These are phyloP conservation scores for Sporothrix euskadiensis DNA, from an alignment of 2,329 filamentous ascomycete genomes.

Conservation along the genomic window DNA sequence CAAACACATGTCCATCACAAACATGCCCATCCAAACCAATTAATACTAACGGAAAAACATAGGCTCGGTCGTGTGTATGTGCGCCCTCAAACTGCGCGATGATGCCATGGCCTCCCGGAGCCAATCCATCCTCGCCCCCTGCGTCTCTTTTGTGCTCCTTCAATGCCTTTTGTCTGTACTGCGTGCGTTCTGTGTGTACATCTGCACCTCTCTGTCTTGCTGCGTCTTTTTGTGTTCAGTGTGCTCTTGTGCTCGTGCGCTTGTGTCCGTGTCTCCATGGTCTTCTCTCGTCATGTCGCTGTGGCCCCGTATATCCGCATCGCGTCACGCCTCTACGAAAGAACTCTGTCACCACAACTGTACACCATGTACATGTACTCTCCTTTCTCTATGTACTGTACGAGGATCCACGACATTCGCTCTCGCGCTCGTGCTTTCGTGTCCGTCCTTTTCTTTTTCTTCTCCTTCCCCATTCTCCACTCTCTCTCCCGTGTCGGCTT, in stretches of 20 bases:
- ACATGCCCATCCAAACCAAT: background rate
- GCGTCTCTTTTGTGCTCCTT: background rate
- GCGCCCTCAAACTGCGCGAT: background rate
- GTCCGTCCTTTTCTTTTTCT: background rate
- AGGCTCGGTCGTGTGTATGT: background rate
- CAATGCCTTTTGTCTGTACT: background rate
- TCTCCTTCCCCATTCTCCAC: background rate
- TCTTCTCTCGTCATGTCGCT: background rate
- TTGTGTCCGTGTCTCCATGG: background rate
- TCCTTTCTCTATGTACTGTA: background rate
- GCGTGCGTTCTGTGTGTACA: background rate
- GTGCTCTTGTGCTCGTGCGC: background rate
- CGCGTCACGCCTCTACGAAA: slow-evolving; percentile 2
- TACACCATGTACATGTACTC: background rate
- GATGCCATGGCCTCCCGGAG: slow-evolving; percentile 14
- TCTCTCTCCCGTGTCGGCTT: slow-evolving; percentile 5
- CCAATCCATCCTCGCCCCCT: slow-evolving; percentile 2
- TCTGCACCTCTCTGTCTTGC: background rate
- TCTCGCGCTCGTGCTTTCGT: background rate
- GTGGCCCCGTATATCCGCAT: slow-evolving; percentile 7
- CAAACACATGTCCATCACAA: background rate
- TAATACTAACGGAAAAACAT: background rate
- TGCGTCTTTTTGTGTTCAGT: background rate
- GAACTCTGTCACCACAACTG: background rate
- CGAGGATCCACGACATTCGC: slow-evolving; percentile 3